Conservation (phyloP, 1,284 basidiomycete genomes). For the Ganoderma sp. region DNA sequence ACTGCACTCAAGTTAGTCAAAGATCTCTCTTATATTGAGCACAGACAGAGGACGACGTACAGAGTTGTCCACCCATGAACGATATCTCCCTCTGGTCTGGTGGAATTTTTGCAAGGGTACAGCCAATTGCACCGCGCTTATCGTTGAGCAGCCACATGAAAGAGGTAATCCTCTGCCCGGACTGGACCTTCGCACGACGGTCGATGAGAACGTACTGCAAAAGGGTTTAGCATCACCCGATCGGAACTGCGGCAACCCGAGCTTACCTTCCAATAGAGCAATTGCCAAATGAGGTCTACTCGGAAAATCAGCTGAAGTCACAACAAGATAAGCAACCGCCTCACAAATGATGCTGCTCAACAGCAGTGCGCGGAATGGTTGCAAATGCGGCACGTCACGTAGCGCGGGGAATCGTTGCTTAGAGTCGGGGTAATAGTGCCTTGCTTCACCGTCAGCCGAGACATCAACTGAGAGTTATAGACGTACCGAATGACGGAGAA, state of each 20-base stretch:
- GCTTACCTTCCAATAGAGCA: constrained; percentile 85
- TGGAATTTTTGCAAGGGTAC: constrained; percentile 63
- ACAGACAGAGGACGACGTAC: constrained; percentile 47
- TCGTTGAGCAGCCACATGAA: constrained; percentile 87
- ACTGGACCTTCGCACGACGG: constrained; percentile 83
- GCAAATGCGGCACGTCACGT: constrained; percentile 62
- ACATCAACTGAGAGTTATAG: background rate
- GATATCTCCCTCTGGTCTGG: constrained; percentile 68
- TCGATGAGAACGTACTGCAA: constrained; percentile 81
- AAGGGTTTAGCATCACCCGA: background rate
- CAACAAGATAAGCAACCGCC: constrained; percentile 38
- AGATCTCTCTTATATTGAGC: background rate
- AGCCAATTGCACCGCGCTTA: constrained; percentile 83
- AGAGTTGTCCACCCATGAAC: constrained; percentile 87
- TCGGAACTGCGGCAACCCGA: background rate
- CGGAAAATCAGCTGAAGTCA: constrained; percentile 21
- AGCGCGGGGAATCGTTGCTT: constrained; percentile 85
- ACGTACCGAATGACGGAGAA: constrained; percentile 85
- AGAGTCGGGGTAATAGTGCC: constrained; percentile 83
- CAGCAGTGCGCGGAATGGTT: constrained; percentile 66
- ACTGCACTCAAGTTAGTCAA: constrained; percentile 48
- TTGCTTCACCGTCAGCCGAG: constrained; percentile 38
- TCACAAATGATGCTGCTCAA: constrained; percentile 77
- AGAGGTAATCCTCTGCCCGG: constrained; percentile 85
- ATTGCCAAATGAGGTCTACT: constrained; percentile 86